phyloP scores from a whole-genome alignment of 805 yeast genomes.

The Starmera pachycereana region DNA sequence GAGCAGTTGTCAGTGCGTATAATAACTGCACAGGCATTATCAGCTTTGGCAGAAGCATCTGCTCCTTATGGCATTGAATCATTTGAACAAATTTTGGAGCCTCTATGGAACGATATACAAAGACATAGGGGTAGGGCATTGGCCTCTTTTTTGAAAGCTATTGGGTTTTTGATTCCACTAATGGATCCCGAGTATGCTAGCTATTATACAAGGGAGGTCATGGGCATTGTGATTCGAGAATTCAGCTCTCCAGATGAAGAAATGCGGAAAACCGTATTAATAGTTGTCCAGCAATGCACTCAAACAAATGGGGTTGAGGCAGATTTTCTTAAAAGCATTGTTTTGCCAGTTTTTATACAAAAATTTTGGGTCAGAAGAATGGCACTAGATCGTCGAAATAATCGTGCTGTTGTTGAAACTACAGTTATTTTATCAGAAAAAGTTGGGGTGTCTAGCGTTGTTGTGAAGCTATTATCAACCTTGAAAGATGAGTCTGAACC shows the following conservation, averaged over 20 bases:
- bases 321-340: conserved; percentile 36
- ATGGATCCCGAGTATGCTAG: conserved; percentile 79
- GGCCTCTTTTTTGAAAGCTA: conserved; percentile 65
- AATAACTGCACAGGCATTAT: conserved; percentile 59
- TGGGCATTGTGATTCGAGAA: conserved; percentile 59
- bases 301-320: conserved; percentile 46
- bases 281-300: conserved; percentile 59
- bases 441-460: conserved; percentile 51
- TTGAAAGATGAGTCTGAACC: conserved; percentile 80
- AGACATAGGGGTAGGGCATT: conserved; percentile 69
- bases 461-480: conserved; percentile 44
- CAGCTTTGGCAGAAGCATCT: conserved; percentile 71
- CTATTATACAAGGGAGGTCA: conserved; percentile 66
- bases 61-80: conserved; percentile 87
- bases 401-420: conserved; percentile 58
- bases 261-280: conserved; percentile 64
- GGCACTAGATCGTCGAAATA: conserved; percentile 55
- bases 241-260: conserved; percentile 80
- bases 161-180: conserved; percentile 73
- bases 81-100: conserved; percentile 59
- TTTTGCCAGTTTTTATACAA: conserved; percentile 52
- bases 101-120: conserved; percentile 71
- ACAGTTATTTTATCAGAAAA: conserved; percentile 56
- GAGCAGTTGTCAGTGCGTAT: conserved; percentile 58
- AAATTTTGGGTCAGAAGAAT: conserved; percentile 76